A percentile compares a stretch with the other conserved stretches of the same genome.
Conservation (phyloP, 2,329 filamentous ascomycete species). For the Fusarium falciforme region DNA sequence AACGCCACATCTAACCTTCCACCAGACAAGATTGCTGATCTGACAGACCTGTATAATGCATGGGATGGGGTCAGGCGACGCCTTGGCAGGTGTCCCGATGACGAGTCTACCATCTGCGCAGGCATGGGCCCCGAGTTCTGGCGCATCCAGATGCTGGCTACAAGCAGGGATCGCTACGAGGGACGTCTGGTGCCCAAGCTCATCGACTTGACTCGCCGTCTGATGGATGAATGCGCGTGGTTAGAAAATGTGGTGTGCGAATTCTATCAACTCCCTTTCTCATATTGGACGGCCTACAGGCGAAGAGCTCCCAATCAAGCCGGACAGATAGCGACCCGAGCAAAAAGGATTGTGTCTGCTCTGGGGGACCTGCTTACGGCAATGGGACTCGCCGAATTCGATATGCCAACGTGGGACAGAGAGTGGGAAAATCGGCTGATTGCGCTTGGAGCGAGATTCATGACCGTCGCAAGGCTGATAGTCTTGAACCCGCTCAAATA, state of each 20-base stretch:
- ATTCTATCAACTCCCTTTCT: constrained; percentile 29
- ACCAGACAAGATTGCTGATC: background rate
- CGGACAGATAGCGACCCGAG: constrained; percentile 6
- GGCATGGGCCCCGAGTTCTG: background rate
- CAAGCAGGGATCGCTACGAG: constrained; percentile 1
- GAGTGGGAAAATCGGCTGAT: constrained; percentile 32
- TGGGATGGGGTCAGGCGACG: background rate
- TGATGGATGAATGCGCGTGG: constrained; percentile 31
- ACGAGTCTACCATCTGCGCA: background rate
- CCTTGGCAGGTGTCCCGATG: constrained; percentile 7
- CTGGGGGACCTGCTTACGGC: background rate
- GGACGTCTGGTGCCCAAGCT: constrained; percentile 29
- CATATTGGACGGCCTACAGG: constrained; percentile 28
- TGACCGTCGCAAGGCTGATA: constrained; percentile 25
- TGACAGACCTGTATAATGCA: background rate
- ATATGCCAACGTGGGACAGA: constrained; percentile 2
- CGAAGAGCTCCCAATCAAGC: background rate
- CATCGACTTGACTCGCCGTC: constrained; percentile 16
- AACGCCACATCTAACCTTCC: background rate
- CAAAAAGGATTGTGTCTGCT: background rate
- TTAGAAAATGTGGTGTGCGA: constrained; percentile 40
- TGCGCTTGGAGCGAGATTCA: constrained; percentile 8
- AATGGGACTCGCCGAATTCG: background rate
- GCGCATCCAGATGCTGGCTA: background rate
- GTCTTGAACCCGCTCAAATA: constrained; percentile 1